These are phyloP conservation scores for Xylaria sp. DNA, from an alignment of 2,329 filamentous ascomycete genomes.

Conservation along the genomic window DNA sequence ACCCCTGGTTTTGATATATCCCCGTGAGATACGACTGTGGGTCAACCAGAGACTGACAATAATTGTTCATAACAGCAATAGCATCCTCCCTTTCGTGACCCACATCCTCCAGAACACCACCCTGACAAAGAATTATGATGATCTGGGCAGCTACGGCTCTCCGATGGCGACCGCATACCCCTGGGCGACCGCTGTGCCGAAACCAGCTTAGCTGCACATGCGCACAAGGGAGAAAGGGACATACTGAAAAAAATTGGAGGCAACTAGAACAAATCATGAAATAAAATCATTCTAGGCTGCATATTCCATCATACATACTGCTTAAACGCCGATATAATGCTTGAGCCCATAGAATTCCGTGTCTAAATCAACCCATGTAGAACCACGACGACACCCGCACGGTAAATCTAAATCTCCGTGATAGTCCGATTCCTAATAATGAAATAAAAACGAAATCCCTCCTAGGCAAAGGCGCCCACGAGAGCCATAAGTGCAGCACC, in stretches of 20 bases:
- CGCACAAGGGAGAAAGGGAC: background rate
- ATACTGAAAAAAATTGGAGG: background rate
- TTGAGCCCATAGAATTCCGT: conserved; percentile 23
- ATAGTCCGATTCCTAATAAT: background rate
- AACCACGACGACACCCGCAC: conserved; percentile 15
- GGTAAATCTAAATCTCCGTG: conserved; percentile 10
- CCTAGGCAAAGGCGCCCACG: conserved; percentile 76
- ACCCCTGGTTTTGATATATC: background rate
- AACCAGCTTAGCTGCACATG: conserved; percentile 32
- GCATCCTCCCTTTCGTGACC: conserved; percentile 60
- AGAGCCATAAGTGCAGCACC: conserved; percentile 76
- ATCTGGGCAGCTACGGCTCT: conserved; percentile 57
- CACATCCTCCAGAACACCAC: conserved; percentile 59
- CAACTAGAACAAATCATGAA: conserved; percentile 23
- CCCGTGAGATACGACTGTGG: background rate
- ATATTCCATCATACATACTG: conserved; percentile 2
- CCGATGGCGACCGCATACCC: conserved; percentile 59
- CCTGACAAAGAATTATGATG: conserved; percentile 59
- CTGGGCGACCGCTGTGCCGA: conserved; percentile 56
- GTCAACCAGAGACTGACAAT: conserved; percentile 17
- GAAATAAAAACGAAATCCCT: background rate
- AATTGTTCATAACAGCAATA: conserved; percentile 48
- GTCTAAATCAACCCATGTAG: conserved; percentile 32
- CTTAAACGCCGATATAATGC: conserved; percentile 37
- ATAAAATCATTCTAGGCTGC: conserved; percentile 25